phyloP scores from a whole-genome alignment of 176 grass and related monocot species.

The Neostapfia colusana region DNA sequence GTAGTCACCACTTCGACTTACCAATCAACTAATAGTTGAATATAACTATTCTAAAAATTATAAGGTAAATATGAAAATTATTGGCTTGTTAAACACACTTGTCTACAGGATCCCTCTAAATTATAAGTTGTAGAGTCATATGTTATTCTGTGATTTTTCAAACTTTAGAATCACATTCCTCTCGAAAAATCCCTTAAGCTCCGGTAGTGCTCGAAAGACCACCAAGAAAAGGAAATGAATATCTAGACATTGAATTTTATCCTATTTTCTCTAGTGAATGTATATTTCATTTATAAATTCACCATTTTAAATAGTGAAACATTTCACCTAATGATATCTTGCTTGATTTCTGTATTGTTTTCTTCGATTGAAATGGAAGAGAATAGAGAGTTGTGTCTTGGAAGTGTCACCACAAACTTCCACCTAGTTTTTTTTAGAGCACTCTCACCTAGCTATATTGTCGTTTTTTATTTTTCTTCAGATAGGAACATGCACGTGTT shows the following conservation, averaged over 20 bases:
- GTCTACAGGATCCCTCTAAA: background rate
- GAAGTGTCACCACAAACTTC: background rate
- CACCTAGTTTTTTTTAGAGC: too few species aligned
- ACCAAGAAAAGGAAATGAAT: background rate
- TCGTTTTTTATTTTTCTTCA: too few species aligned
- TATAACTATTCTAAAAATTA: too few species aligned
- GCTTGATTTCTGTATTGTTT: background rate
- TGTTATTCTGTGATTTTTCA: background rate
- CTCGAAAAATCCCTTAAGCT: background rate
- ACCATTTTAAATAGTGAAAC: background rate
- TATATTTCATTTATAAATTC: background rate
- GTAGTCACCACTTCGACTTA: too few species aligned
- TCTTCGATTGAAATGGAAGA: background rate
- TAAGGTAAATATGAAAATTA: too few species aligned
- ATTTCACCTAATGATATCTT: background rate
- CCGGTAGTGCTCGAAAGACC: background rate
- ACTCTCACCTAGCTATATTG: too few species aligned
- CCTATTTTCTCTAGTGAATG: background rate
- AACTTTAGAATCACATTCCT: background rate
- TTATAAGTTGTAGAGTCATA: background rate
- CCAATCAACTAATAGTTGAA: too few species aligned
- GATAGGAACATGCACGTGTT: too few species aligned
- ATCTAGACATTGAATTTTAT: too few species aligned
- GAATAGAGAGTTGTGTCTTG: background rate
- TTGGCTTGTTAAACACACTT: too few species aligned